A percentile compares a stretch with the other conserved stretches of the same genome.
These are phyloP conservation scores for Crepidotus sp. DNA, from an alignment of 1,284 basidiomycete species.

Conservation along the genomic window DNA sequence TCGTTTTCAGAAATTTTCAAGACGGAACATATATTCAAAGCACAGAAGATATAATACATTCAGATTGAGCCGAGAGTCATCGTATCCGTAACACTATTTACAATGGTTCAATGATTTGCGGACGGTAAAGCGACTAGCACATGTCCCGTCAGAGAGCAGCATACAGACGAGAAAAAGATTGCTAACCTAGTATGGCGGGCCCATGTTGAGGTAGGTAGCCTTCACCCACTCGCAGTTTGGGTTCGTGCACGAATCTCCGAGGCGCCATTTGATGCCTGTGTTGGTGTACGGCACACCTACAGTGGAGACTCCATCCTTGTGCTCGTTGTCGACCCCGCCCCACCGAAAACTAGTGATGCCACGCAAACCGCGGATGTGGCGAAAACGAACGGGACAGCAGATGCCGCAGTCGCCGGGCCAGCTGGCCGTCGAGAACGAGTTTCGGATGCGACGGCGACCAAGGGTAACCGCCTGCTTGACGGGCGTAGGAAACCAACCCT, in stretches of 20 bases:
- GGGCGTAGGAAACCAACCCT: neutral
- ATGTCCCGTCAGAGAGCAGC: too few relatives aligned
- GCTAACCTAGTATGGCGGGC: too few relatives aligned
- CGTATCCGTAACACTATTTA: too few relatives aligned
- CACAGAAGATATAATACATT: too few relatives aligned
- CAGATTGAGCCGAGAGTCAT: too few relatives aligned
- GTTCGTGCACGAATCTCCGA: neutral
- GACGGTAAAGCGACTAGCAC: too few relatives aligned
- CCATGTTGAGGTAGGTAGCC: neutral
- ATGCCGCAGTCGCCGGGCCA: neutral
- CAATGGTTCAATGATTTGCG: too few relatives aligned
- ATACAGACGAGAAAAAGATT: too few relatives aligned
- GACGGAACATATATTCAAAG: too few relatives aligned
- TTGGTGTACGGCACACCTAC: neutral
- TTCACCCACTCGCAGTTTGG: neutral
- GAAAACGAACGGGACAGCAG: neutral
- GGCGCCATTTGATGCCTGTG: neutral
- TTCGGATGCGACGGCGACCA: neutral
- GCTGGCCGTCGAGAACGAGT: neutral
- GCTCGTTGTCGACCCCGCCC: neutral
- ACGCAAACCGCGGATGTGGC: neutral
- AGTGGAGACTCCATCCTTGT: neutral
- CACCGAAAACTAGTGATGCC: neutral
- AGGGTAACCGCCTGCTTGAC: neutral
- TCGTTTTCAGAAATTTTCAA: too few relatives aligned